phyloP scores from a whole-genome alignment of 2,329 filamentous ascomycete species.

The Drechslerella dactyloides region DNA sequence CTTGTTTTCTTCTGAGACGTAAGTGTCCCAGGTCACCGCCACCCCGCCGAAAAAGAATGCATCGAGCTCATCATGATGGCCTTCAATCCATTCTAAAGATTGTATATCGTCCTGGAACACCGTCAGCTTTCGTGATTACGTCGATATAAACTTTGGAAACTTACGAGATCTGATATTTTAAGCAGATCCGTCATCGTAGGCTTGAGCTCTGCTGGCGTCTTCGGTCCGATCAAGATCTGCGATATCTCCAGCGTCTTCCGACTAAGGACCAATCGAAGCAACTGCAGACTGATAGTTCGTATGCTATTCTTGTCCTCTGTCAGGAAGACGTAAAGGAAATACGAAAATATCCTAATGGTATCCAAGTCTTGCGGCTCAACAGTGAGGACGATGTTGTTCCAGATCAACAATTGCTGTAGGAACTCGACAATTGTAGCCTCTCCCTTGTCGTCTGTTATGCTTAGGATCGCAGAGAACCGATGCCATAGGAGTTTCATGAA shows the following conservation, averaged over 20 bases:
- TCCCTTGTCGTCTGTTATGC: conserved; percentile 63
- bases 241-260: conserved; percentile 36
- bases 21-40: conserved; percentile 85
- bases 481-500: conserved; percentile 77
- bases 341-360: conserved; percentile 84
- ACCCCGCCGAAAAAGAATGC: conserved; percentile 80
- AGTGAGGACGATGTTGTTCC: conserved; percentile 88
- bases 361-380: conserved; percentile 79
- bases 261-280: conserved; percentile 34
- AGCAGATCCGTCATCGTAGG: conserved; percentile 42
- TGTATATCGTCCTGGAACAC: conserved; percentile 73
- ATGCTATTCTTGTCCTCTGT: conserved; percentile 65
- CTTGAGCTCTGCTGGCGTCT: conserved; percentile 41
- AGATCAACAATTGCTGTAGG: conserved; percentile 86
- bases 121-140: conserved; percentile 36
- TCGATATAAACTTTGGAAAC: not conserved
- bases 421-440: conserved; percentile 70
- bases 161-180: conserved; percentile 46
- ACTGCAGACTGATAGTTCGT: conserved; percentile 44
- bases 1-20: conserved; percentile 80
- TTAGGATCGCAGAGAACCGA: conserved; percentile 31
- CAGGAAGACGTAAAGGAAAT: conserved; percentile 87
- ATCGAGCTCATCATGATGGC: conserved; percentile 78
- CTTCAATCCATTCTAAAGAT: conserved; percentile 86
- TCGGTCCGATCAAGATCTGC: conserved; percentile 41